Evolutionary conservation across 2,329 filamentous ascomycete genomes (phyloP), one percentile per base, ranked within the genome.

Genomic region (Dactylonectria estremocensis): DNA sequence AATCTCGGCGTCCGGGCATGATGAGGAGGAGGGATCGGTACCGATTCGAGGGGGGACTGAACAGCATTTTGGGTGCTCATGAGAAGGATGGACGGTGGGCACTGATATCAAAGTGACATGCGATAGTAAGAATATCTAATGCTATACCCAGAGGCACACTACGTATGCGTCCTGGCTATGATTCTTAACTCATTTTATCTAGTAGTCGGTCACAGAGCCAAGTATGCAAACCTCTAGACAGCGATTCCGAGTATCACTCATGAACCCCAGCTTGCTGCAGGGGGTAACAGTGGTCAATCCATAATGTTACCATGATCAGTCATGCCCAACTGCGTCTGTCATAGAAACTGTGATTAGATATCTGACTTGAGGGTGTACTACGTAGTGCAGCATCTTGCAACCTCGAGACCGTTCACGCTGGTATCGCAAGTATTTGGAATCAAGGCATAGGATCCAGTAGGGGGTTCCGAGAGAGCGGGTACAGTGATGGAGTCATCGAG

Each of bases 81-180:
- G 64, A 58, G 54, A 45, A 55, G 57, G 45, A 62, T 43, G 62
- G 45, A 58, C 35, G 56, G 48, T 33, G 55, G 48, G 58, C 63
- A 31, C 54, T 67, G 45, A 54, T 64, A 65, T 37, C 61, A 61
- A 58, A 54, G 43, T 35, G 49, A 64, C 55, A 69, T 73, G 69
- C 67, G 69, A 76, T 71, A 74, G 69, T 76, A 75, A 72, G 69
- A 67, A 70, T 71, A 74, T 66, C 57, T 72, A 75, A 75, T 75
- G 66, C 66, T 72, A 75, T 60, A 70, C 62, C 73, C 72, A 59
- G 73, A 53, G 65, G 60, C 60, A n/a, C n/a, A n/a, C n/a, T n/a
- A n/a, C n/a, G 43, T 62, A 63, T 58, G 7, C 24, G 62, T 64
- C 73, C 72, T 69, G 70, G 70, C 35, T 75, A 75, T 67, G 72